Evolutionary conservation across 495 filamentous ascomycete species (phyloP), one percentile per base, ranked within the genome.

Genomic region (Penicillium egyptiacum): DNA sequence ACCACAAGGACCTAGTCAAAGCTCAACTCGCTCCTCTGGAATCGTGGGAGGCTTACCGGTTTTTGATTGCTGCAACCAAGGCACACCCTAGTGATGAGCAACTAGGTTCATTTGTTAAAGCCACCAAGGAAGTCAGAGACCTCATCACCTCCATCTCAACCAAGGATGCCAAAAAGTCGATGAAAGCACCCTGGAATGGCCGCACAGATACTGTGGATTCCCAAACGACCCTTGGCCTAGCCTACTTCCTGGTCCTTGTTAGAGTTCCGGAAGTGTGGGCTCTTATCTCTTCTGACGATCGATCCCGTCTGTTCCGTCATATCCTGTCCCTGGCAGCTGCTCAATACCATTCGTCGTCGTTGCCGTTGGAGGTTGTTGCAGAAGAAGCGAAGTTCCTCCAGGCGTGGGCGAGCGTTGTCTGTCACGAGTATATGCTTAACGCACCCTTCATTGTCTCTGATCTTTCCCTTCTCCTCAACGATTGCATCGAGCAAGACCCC

Each of bases 361-460:
- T 66, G 20, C 58, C 64, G 20, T 43, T 78, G 26, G 71, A 76
- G 31, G 65, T 58, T 12, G 57, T 60, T 23, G 57, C 68, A 1
- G 55, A 64, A 26, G 61, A 69, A 45, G 68, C 71, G 23, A 66
- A 65, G 26, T 75, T 76, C 57, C 59, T 76, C 26, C 74, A 78
- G 49, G 68, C 69, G 8, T 79, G 76, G 76, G 63, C 69, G n/a
- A 71, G 70, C 51, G 55, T 79, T 17, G 68, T 75, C 4, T 78
- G 72, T 28, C 72, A 78, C 41, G 76, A 79, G 41, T 79, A 79
- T 51, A 67, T 79, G 37, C 68, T 76, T 33, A 70, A 66, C 28
- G 63, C 68, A 3, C 74, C 74, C 12, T 57, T 50, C 11, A 64
- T 79, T 49, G 70, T 70, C 10, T 55, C 59, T 19, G 75, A 76